Evolutionary conservation across 2,329 filamentous ascomycete genomes (phyloP), one percentile per base, ranked within the genome.

Genomic region (Fusarium sp.): DNA sequence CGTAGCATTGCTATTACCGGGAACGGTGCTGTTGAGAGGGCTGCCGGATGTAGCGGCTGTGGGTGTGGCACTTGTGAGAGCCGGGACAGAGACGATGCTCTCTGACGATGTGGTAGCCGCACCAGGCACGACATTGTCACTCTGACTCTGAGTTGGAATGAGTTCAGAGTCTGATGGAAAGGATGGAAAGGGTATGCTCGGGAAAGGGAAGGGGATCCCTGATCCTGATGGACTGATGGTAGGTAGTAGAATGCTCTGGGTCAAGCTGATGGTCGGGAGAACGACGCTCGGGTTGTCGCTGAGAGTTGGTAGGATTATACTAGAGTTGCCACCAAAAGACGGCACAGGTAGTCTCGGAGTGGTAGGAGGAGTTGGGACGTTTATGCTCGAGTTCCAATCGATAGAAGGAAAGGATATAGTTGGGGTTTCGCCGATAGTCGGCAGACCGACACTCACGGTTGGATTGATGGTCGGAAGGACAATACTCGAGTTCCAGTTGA

Each of bases 271-370:
- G 16, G 47, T 51, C 18, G 47, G 34, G 12, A 51, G 13, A 34
- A 30, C 34, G 15, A 65, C 28, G 34, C 63, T 71, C 31, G 68
- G 68, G 62, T 69, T 71, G 64, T 60, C 68, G 3, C 55, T 51
- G 31, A 51, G 23, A 18, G 31, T 51, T 18, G 47, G 47, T 31
- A 51, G 36, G 6, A 18, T 51, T 18, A 65, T 18, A 27, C 68
- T 71, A 31, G 68, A 71, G 58, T 69, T 71, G 60, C 68, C 65
- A 7, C 60, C 8, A 12, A 34, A 9, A 34, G 31, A 9, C 3
- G 31, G 31, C 12, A 34, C 31, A 12, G 31, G 8, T 7, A 34
- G 8, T 12, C 9, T 34, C 31, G 31, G 23, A 23, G 23, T 23
- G 3, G 23, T 23, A 34, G 31, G 31, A 34, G 31, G 12, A 34